Evolutionary conservation across 2,329 filamentous ascomycete genomes (phyloP).

Genomic region (Hymenoscyphus infarciens): DNA sequence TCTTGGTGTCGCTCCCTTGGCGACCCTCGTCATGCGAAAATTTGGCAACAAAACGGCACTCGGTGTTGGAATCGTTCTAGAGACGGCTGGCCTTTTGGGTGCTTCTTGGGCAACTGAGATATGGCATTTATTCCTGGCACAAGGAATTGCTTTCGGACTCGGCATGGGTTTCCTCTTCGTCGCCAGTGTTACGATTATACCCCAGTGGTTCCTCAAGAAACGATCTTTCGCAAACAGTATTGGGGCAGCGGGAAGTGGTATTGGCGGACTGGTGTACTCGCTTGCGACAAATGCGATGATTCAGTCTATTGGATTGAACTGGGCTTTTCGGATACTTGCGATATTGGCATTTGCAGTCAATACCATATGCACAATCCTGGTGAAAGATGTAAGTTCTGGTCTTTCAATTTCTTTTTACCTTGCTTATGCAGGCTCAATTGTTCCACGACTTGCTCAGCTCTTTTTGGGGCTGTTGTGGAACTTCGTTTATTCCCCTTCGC

Average conservation of each 20-base stretch:
- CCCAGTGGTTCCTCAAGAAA: constrained; percentile 58
- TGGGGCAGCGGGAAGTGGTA: constrained; percentile 61
- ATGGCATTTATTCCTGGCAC: constrained; percentile 73
- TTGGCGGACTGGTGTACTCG: constrained; percentile 63
- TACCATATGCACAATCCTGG: constrained; percentile 55
- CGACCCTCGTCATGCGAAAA: constrained; percentile 43
- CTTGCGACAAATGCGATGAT: constrained; percentile 54
- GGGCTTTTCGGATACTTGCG: constrained; percentile 51
- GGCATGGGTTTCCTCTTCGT: constrained; percentile 75
- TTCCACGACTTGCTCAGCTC: background rate
- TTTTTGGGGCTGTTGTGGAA: background rate
- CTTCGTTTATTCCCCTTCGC: background rate
- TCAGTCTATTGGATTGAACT: constrained; percentile 47
- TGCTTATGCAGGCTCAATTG: background rate
- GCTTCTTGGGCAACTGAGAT: constrained; percentile 66
- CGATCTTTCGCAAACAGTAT: constrained; percentile 60
- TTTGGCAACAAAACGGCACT: constrained; percentile 64
- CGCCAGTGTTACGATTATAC: constrained; percentile 57
- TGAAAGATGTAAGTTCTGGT: constrained; percentile 49
- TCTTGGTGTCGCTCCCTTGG: constrained; percentile 63
- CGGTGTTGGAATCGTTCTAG: constrained; percentile 60
- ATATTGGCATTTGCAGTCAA: constrained; percentile 64
- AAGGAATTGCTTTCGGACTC: constrained; percentile 73
- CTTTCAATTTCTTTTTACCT: background rate
- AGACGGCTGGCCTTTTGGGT: constrained; percentile 62